These are phyloP conservation scores for Pestalotiopsis sp. DNA, from an alignment of 2,329 filamentous ascomycete species.

Conservation along the genomic window DNA sequence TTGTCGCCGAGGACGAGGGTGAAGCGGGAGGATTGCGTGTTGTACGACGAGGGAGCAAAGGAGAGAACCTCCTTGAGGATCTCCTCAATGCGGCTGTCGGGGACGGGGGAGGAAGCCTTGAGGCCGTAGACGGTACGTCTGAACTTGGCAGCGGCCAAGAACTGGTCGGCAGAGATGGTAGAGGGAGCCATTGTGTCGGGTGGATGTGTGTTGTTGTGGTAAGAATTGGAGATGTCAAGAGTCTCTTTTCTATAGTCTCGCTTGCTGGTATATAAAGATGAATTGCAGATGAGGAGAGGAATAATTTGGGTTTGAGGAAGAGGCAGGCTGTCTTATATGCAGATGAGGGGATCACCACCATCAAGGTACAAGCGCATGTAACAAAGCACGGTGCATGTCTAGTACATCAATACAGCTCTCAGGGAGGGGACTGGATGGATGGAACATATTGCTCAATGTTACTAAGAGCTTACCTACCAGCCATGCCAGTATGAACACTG, in stretches of 20 bases:
- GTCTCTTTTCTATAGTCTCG: not conserved
- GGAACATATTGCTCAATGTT: not conserved
- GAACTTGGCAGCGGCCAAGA: conserved; percentile 28
- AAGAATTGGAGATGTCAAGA: not conserved
- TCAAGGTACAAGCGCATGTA: not conserved
- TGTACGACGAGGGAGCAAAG: conserved; percentile 26
- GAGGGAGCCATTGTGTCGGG: conserved; percentile 3
- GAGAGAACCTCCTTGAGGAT: conserved; percentile 27
- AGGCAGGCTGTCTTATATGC: not conserved
- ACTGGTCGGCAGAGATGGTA: conserved; percentile 25
- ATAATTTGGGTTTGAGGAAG: not conserved
- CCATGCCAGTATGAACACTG: not conserved
- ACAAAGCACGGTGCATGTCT: not conserved
- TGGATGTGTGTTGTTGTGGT: not conserved
- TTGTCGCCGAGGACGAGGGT: conserved; percentile 24
- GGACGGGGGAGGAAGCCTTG: conserved; percentile 27
- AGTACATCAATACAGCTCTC: not conserved
- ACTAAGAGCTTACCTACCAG: not conserved
- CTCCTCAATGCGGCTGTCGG: conserved; percentile 31
- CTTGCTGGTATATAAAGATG: not conserved
- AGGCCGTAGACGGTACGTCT: conserved; percentile 33
- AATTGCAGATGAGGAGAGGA: not conserved
- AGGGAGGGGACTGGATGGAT: not conserved
- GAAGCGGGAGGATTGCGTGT: conserved; percentile 25
- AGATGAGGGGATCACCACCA: conserved; percentile 1